Conservation (phyloP, 192 early-diverging fungal species). For the Haplosporangium gracile region DNA sequence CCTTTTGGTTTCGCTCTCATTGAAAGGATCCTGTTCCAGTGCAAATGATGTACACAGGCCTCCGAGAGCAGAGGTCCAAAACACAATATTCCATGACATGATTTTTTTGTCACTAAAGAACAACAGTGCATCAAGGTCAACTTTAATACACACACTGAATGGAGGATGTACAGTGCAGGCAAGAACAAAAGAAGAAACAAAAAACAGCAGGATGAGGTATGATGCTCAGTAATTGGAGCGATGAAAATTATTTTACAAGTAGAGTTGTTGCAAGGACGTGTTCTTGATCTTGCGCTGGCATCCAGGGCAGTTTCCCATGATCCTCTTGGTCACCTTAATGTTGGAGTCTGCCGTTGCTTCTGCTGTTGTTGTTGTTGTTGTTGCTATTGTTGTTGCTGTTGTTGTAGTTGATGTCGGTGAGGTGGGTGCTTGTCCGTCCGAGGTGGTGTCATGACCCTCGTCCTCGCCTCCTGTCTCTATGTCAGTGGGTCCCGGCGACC, state of each 20-base stretch:
- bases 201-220: neutral
- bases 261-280: constrained; percentile 29
- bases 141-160: neutral
- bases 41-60: no score
- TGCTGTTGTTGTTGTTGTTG: neutral
- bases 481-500: neutral
- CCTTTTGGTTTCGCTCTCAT: no score
- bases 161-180: neutral
- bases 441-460: neutral
- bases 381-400: neutral
- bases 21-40: no score
- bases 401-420: neutral
- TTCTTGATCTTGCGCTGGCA: constrained; percentile 31
- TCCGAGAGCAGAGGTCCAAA: neutral
- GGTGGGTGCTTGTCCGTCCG: neutral
- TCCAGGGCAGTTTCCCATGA: constrained; percentile 22
- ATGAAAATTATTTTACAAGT: constrained; percentile 15
- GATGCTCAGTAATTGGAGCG: neutral
- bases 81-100: neutral
- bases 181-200: neutral
- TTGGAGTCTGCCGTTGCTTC: neutral
- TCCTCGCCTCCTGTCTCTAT: neutral
- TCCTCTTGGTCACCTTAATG: constrained; percentile 21
- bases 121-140: neutral
- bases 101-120: neutral